A percentile compares a stretch with the other conserved stretches of the same genome.
Conservation (phyloP, 768 basidiomycete species). For the Podaxis rugospora region DNA sequence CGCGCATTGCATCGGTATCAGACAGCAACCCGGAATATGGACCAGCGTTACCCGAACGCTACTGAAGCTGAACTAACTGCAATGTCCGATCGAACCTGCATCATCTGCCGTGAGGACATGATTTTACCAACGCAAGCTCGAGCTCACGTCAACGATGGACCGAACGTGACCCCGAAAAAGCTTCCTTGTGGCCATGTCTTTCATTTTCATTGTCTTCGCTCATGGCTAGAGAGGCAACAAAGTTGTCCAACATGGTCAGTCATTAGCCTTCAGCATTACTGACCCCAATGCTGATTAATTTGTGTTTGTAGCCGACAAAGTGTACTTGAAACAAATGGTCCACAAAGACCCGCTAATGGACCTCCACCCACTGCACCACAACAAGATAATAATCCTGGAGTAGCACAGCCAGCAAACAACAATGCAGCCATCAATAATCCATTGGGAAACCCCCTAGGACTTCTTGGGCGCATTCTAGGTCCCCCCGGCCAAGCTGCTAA, state of each 20-base stretch:
- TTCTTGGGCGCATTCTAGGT: slow-evolving; percentile 55
- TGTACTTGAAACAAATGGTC: slow-evolving; percentile 55
- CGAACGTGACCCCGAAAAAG: slow-evolving; percentile 95
- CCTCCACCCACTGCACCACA: slow-evolving; percentile 22
- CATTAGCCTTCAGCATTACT: slow-evolving; percentile 1
- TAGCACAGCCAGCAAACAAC: slow-evolving; percentile 28
- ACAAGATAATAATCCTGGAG: slow-evolving; percentile 26
- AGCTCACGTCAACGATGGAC: slow-evolving; percentile 49
- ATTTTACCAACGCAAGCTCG: slow-evolving; percentile 32
- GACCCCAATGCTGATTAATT: slow-evolving; percentile 12
- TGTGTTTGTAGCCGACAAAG: slow-evolving; percentile 58
- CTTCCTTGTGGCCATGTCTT: slow-evolving; percentile 96
- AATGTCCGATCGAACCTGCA: slow-evolving; percentile 90
- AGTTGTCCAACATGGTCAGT: slow-evolving; percentile 97
- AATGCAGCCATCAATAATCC: slow-evolving; percentile 37
- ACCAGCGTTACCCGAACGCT: slow-evolving; percentile 90
- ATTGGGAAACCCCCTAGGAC: slow-evolving; percentile 45
- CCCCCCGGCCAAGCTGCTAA: slow-evolving; percentile 41
- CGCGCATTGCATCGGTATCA: slow-evolving; percentile 90
- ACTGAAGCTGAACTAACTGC: slow-evolving; percentile 77
- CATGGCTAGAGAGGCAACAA: slow-evolving; percentile 98
- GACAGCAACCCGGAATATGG: slow-evolving; percentile 94
- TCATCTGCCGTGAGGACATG: slow-evolving; percentile 99
- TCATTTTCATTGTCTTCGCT: slow-evolving; percentile 95
- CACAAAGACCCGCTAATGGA: slow-evolving; percentile 24